phyloP scores from a whole-genome alignment of 371 early-diverging fungal species.

The Zancudomyces culisetae region DNA sequence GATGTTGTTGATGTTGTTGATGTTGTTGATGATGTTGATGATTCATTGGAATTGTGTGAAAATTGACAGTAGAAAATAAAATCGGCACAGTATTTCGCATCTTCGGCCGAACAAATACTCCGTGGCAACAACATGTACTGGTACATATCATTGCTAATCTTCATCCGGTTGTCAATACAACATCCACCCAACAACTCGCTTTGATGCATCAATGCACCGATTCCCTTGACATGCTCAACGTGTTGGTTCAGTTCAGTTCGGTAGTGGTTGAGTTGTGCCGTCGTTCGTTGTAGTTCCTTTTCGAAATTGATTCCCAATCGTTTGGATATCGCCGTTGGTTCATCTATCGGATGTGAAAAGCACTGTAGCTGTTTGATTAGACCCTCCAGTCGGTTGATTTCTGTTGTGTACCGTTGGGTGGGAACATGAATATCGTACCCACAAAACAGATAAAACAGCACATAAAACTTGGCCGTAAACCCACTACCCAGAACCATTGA shows the following conservation, averaged over 20 bases:
- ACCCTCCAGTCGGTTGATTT: conserved; percentile 21
- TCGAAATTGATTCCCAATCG: not conserved
- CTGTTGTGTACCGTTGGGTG: conserved; percentile 38
- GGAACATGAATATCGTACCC: conserved; percentile 71
- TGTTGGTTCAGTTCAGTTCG: conserved; percentile 20
- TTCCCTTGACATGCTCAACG: conserved; percentile 18
- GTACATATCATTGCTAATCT: conserved; percentile 32
- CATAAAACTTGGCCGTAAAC: conserved; percentile 54
- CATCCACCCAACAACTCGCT: conserved; percentile 19
- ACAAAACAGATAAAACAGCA: conserved; percentile 67
- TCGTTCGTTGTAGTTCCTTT: not conserved
- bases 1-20: no score
- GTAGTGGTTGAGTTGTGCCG: not conserved
- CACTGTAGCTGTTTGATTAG: not conserved
- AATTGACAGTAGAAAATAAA: conserved; percentile 55
- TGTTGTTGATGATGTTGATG: no score
- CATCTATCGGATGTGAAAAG: no score
- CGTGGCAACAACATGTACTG: conserved; percentile 68
- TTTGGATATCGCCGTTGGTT: not conserved
- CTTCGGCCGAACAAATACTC: conserved; percentile 46
- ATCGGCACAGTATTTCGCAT: conserved; percentile 69
- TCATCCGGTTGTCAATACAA: conserved; percentile 34
- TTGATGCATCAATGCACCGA: conserved; percentile 27
- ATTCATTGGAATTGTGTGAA: no score
- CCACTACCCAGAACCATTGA: no score